phyloP scores from a whole-genome alignment of 2,329 filamentous ascomycete genomes.

The Monilinia fructigena region DNA sequence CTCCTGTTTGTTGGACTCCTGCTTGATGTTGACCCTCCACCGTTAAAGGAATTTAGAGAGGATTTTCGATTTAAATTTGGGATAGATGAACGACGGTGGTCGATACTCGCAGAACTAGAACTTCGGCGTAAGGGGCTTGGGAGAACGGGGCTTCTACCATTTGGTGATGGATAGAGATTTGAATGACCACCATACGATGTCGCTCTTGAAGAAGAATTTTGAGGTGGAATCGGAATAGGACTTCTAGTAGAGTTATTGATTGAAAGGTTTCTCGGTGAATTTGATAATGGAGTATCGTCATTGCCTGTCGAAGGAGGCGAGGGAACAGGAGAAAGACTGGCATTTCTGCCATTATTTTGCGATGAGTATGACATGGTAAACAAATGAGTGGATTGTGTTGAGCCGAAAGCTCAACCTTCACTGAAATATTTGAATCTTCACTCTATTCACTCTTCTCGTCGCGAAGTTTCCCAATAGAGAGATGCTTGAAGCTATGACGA shows the following conservation, averaged over 20 bases:
- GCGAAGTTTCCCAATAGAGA: not conserved
- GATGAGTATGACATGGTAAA: constrained; percentile 24
- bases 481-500: too few species aligned
- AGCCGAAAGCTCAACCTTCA: constrained; percentile 22
- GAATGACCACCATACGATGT: constrained; percentile 22
- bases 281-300: constrained; percentile 27
- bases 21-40: constrained; percentile 42
- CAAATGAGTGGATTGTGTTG: constrained; percentile 4
- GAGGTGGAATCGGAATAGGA: constrained; percentile 28
- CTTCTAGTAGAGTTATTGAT: constrained; percentile 29
- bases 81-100: constrained; percentile 43
- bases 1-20: constrained; percentile 43
- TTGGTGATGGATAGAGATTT: constrained; percentile 32
- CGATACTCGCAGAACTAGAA: constrained; percentile 47
- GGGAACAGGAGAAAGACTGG: constrained; percentile 20
- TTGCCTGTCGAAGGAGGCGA: constrained; percentile 31
- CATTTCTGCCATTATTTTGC: constrained; percentile 25
- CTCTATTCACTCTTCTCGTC: not conserved
- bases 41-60: constrained; percentile 46
- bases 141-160: constrained; percentile 31
- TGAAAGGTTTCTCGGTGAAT: constrained; percentile 47
- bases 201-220: constrained; percentile 21
- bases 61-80: constrained; percentile 45
- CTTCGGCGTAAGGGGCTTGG: constrained; percentile 40
- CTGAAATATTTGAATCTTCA: constrained; percentile 16